A percentile compares a stretch with the other conserved stretches of the same genome.
Conservation (phyloP, 2,329 filamentous ascomycete genomes). For the Magnaporthiopsis incrustans region DNA sequence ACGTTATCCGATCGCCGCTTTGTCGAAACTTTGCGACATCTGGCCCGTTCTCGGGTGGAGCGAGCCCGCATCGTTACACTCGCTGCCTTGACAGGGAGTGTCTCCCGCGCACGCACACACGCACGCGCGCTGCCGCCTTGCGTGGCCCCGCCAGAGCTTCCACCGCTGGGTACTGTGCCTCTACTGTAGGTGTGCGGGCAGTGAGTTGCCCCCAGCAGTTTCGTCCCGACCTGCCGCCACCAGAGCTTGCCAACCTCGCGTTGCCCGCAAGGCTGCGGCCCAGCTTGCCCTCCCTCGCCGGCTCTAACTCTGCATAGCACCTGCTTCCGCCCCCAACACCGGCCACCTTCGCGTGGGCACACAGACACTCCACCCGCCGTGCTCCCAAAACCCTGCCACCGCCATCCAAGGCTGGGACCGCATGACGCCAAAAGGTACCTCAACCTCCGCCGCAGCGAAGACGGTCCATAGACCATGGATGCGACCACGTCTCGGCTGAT, state of each 20-base stretch:
- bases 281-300: not conserved
- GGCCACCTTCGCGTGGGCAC: not conserved
- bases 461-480: not conserved
- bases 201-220: not conserved
- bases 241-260: not conserved
- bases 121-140: no score
- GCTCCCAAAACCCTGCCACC: not conserved
- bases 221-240: not conserved
- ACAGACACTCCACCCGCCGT: not conserved
- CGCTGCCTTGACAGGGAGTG: not conserved
- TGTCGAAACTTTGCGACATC: not conserved
- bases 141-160: no score
- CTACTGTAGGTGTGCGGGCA: not conserved
- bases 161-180: no score
- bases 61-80: not conserved
- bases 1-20: not conserved
- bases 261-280: not conserved
- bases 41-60: not conserved
- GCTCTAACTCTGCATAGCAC: not conserved
- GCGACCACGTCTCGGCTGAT: not conserved
- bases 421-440: not conserved
- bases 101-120: not conserved
- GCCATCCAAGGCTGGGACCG: not conserved
- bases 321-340: not conserved
- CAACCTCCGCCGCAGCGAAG: not conserved